A percentile compares a stretch with the other conserved stretches of the same genome.
phyloP scores from a whole-genome alignment of 495 filamentous ascomycete genomes.

The Neurospora sp. region DNA sequence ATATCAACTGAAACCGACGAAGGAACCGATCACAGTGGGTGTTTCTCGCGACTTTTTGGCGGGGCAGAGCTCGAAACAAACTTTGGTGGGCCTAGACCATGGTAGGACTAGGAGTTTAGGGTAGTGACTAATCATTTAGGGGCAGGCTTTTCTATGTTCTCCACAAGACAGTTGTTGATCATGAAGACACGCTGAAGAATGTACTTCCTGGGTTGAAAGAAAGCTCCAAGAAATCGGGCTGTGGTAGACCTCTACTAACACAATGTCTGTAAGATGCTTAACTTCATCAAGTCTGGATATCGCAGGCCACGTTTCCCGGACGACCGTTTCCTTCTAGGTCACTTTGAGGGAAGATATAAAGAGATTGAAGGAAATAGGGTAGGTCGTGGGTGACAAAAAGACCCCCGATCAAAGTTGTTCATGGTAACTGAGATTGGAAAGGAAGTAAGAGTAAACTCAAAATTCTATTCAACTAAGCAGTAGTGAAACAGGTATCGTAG shows the following conservation, averaged over 20 bases:
- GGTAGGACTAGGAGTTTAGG: background rate
- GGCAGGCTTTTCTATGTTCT: background rate
- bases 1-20: background rate
- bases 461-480: background rate
- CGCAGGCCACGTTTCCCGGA: background rate
- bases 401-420: background rate
- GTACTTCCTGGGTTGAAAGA: background rate
- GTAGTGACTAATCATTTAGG: background rate
- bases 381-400: background rate
- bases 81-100: background rate
- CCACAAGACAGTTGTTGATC: background rate
- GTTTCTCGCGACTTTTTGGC: background rate
- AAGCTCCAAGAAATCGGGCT: background rate
- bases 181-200: background rate
- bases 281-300: background rate
- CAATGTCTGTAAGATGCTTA: background rate
- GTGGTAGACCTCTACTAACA: background rate
- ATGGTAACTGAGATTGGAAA: background rate
- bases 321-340: background rate
- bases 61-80: background rate
- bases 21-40: background rate
- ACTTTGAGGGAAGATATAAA: background rate
- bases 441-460: background rate
- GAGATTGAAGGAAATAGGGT: background rate
- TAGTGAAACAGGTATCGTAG: background rate